Base-by-base conservation (phyloP, 768 basidiomycete genomes). In the Kwoniella dejecticola region DNA sequence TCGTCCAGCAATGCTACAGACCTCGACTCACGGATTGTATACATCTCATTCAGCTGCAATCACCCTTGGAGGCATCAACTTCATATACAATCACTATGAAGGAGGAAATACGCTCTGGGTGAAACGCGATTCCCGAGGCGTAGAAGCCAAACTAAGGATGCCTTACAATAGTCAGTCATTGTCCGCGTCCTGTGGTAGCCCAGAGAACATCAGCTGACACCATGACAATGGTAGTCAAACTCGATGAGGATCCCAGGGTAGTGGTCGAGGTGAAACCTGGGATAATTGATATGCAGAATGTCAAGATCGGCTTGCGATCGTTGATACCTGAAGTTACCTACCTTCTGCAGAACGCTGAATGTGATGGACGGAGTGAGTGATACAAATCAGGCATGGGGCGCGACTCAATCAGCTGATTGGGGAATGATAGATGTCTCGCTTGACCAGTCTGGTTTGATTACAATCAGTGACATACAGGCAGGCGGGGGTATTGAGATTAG, bases 21-120 rank as follows among this genome's bases (percentile, higher is more conserved):
- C 86, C 15, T 84, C 89, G 3, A 82, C 86, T 15, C 80, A 82
- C 46, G 94, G 93, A 11, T 82, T 83, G 0, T 90, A 88, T 71
- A 47, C 57, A 13, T 52, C 67, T 23, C 59, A 63, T 27, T 41
- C 45, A 15, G 50, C 64, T 10, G 49, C 31, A 17, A 27, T 72
- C 21, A 26, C 21, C 8, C 33, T 55, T 11, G 64, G 59, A 8
- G 44, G 41, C 2, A 44, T 71, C 5, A 26, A 21, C 13, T 68
- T 71, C 26, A 52, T 55, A 26, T 71, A 71, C 45, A 31, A 54
- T 57, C 36, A 50, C 44, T 27, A 36, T n/a, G 42, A 55, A 7
- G 61, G 44, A 21, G 38, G 44, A 23, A 79, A 82, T 3, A 72
- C 79, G 36, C 83, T 93, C 7, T 81, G 82, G 31, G 82, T 96